Base-by-base conservation (phyloP, 2,329 filamentous ascomycete genomes). In the Penicillium olsonii region DNA sequence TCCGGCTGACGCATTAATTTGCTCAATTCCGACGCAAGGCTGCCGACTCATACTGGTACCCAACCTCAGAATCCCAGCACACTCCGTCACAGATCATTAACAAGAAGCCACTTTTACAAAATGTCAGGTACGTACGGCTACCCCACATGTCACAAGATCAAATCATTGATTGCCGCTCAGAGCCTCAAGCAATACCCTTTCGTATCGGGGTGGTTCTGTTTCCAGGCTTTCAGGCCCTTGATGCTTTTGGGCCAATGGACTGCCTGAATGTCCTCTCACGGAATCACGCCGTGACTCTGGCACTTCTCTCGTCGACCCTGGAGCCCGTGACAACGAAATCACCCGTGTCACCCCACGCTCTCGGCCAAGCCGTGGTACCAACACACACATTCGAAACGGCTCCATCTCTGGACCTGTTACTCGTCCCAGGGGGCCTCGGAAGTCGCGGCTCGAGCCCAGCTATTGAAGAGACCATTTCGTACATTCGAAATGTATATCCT, bases 371-470 rank as follows among this genome's bases (percentile, higher is more conserved):
- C 27, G 63, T 78, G 33, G 54, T 77, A 3, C 78, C 78, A 3
- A 80, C 79, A 6, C 76, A 79, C 60, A 87, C 83, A 0, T 84
- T 84, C 59, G 72, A 68, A 37, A 67, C 73, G 4, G 73, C 76
- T 2, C 78, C 78, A 1, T 72, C 73, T 4, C 67, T 87, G 4
- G 83, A 87, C 37, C 80, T 87, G 4, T 73, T 89, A 17, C 66
- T 90, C n/a, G 68, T 89, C 7, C 86, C 86, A 0, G 85, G 87
- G 2, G 85, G 86, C 0, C 45, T 70, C 0, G 85, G 84, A 0
- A 72, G 64, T 20, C 48, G 73, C 19, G 59, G 58, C 27, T 52
- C 51, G 8, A 56, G 62, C 11, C 62, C 66, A 18, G 59, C 67
- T 1, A 54, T 62, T 10, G 65, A 71, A 11, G 53, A 49, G 0